phyloP scores from a whole-genome alignment of 2,329 filamentous ascomycete genomes.

The Nothophoma quercina region DNA sequence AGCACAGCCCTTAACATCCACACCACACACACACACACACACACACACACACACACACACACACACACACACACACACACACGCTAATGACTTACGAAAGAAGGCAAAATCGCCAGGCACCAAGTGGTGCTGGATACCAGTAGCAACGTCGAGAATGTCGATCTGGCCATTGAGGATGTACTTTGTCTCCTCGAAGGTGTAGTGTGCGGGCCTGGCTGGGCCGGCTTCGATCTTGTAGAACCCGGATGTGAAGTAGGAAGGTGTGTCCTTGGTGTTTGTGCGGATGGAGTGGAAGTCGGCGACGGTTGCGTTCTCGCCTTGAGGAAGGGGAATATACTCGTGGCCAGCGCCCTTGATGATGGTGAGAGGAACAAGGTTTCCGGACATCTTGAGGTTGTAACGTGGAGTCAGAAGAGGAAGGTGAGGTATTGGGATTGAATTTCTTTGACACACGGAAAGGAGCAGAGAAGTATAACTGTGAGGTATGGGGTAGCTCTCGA shows the following conservation, averaged over 20 bases:
- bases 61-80: too few relatives aligned
- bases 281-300: conserved; percentile 33
- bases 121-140: conserved; percentile 26
- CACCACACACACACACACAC: too few relatives aligned
- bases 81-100: too few relatives aligned
- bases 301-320: conserved; percentile 28
- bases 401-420: too few relatives aligned
- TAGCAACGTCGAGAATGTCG: conserved; percentile 29
- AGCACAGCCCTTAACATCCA: too few relatives aligned
- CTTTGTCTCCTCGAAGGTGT: conserved; percentile 30
- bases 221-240: conserved; percentile 33
- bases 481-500: too few relatives aligned
- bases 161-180: conserved; percentile 30
- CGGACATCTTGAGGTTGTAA: too few relatives aligned
- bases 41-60: too few relatives aligned
- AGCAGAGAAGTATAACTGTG: too few relatives aligned
- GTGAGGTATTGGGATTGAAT: too few relatives aligned
- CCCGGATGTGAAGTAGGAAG: conserved; percentile 26
- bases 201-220: conserved; percentile 21
- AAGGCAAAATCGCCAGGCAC: conserved; percentile 32
- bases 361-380: conserved; percentile 31
- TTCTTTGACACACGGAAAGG: too few relatives aligned
- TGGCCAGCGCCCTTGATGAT: conserved; percentile 33
- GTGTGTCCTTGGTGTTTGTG: conserved; percentile 23
- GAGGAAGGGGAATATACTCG: conserved; percentile 26